Conservation (phyloP, 345 rosid genomes). For the Gossypium bickii region DNA sequence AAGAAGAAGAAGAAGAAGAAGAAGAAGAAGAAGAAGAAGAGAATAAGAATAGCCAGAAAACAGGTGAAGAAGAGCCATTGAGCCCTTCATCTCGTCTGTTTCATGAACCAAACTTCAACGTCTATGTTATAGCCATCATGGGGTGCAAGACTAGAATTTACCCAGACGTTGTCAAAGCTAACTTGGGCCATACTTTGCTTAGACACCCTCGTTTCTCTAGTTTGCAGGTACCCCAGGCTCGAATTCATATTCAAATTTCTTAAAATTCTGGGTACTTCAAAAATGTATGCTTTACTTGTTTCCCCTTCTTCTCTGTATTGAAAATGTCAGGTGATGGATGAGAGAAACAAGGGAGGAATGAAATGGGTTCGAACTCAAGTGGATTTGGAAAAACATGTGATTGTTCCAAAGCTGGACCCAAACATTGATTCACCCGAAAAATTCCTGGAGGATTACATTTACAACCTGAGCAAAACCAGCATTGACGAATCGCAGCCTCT, state of each 20-base stretch:
- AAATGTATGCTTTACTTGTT: background rate
- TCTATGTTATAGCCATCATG: constrained; percentile 18
- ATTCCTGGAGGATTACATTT: constrained; percentile 34
- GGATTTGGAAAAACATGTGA: constrained; percentile 32
- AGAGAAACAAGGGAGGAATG: constrained; percentile 19
- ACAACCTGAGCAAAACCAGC: constrained; percentile 29
- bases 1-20: background rate
- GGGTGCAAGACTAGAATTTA: constrained; percentile 44
- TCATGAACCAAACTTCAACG: constrained; percentile 48
- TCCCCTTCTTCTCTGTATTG: background rate
- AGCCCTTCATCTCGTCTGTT: constrained; percentile 61
- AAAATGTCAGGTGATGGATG: constrained; percentile 24
- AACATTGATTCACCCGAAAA: constrained; percentile 24
- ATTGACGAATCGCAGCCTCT: constrained; percentile 33
- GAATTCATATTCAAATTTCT: background rate
- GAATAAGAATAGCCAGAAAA: background rate
- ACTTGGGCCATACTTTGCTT: constrained; percentile 49
- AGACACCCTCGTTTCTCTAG: constrained; percentile 87
- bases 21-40: constrained; percentile 1
- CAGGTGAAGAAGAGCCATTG: constrained; percentile 32
- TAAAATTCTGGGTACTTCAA: background rate
- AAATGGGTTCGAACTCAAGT: constrained; percentile 38
- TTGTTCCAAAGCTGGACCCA: constrained; percentile 24
- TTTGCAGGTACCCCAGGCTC: constrained; percentile 26
- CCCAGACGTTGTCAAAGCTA: constrained; percentile 39